Base-by-base conservation (phyloP, 495 filamentous ascomycete genomes). In the Gamarada debralockiae region DNA sequence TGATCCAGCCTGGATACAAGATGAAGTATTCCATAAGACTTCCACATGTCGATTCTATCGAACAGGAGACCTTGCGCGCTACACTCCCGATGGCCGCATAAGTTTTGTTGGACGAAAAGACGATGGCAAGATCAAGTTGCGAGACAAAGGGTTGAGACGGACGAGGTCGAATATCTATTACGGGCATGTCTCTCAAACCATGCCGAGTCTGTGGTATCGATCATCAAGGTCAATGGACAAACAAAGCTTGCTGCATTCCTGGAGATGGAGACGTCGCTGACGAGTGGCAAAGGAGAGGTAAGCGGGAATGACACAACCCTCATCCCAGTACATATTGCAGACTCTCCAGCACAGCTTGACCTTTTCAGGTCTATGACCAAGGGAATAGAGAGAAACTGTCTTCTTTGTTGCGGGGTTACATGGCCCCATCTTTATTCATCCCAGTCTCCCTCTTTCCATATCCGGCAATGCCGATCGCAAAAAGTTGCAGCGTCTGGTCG, bases 1-100 rank as follows among this genome's bases (percentile, higher is more conserved):
- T 21, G 21, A 63, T 43, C 61, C 21, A 50, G 20, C 12, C 41
- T 66, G 21, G 41, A 55, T 43, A 46, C 3, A 24, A 13, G 2
- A 18, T 7, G 44, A 38, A 41, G 56, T 9, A 33, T 48, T 40
- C n/a, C 13, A 43, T n/a, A 38, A 21, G 9, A 18, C 58, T 3
- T 61, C 60, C 17, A 23, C 64, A 2, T 6, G 70, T 2, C 71
- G 81, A 44, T 65, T 87, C 13, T 89, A 89, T 64, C 85, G 83
- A 25, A 60, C 58, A 7, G 63, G 62, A 10, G 63, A 63, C 33
- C 41, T 63, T n/a, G 62, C 48, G 1, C 18, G 45, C 5, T 57
- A 57, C 21, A 24, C 53, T 20, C 18, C 25, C 8, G 44, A 82
- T 57, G 79, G 79, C 4, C 67, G 65, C 2, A 61, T 83, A 12